phyloP scores from a whole-genome alignment of 1,284 basidiomycete genomes.

The Cryptococcus floricola region DNA sequence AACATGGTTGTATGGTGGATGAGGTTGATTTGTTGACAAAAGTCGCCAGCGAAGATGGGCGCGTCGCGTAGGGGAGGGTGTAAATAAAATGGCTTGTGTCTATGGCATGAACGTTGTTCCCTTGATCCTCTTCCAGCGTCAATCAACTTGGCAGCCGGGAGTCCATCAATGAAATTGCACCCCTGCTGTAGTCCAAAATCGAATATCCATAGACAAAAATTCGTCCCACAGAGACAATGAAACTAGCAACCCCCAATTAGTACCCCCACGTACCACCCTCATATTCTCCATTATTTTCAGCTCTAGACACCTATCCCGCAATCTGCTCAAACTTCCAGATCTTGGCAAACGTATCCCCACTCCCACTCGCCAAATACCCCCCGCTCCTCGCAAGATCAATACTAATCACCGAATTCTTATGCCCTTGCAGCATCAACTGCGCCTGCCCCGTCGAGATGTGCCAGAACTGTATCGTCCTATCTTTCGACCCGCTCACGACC shows the following conservation, averaged over 20 bases:
- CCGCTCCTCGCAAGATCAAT: conserved; percentile 74
- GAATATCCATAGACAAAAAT: too few relatives aligned
- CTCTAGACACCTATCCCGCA: neutral
- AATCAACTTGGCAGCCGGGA: too few relatives aligned
- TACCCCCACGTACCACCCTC: too few relatives aligned
- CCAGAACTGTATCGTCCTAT: conserved; percentile 86
- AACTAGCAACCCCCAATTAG: too few relatives aligned
- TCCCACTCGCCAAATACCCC: conserved; percentile 74
- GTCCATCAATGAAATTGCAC: too few relatives aligned
- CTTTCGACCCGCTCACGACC: conserved; percentile 87
- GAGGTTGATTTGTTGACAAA: neutral
- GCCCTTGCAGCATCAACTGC: conserved; percentile 81
- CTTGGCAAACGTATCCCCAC: conserved; percentile 77
- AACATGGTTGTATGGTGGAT: conserved; percentile 13
- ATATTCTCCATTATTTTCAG: too few relatives aligned
- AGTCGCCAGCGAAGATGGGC: neutral
- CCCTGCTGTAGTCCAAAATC: too few relatives aligned
- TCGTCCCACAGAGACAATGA: neutral
- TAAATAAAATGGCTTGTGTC: conserved; percentile 3
- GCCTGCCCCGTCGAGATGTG: conserved; percentile 68
- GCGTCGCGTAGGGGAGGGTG: neutral
- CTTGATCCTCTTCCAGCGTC: too few relatives aligned
- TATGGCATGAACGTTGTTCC: too few relatives aligned
- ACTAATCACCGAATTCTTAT: conserved; percentile 86
- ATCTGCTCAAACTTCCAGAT: conserved; percentile 59